These are phyloP conservation scores for Darksidea phi DNA, from an alignment of 495 filamentous ascomycete genomes.

Conservation along the genomic window DNA sequence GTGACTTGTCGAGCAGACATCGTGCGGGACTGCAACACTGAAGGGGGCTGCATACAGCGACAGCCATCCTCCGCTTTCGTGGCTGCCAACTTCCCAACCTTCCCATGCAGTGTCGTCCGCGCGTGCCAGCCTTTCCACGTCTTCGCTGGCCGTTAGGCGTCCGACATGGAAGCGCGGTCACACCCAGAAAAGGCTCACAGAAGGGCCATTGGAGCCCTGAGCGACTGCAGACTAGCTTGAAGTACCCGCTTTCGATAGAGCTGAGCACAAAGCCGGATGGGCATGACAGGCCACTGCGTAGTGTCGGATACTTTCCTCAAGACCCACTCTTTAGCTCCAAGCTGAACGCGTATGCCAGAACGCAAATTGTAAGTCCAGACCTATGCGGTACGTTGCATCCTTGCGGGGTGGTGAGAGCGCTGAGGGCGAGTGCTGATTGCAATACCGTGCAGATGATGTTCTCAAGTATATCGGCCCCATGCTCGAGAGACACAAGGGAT, in stretches of 20 bases:
- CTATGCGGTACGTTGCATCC: conserved; percentile 57
- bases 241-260: not conserved
- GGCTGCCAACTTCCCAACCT: no score
- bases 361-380: conserved; percentile 53
- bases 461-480: conserved; percentile 53
- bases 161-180: no score
- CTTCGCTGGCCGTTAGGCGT: no score
- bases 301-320: not conserved
- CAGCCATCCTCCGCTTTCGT: no score
- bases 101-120: no score
- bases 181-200: not conserved
- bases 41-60: no score
- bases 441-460: conserved; percentile 34
- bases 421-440: conserved; percentile 45
- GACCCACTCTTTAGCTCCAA: not conserved
- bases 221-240: not conserved
- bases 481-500: conserved; percentile 61
- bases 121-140: no score
- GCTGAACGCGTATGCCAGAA: not conserved
- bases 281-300: not conserved
- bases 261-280: not conserved
- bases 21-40: no score
- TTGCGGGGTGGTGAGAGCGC: conserved; percentile 1
- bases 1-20: no score
- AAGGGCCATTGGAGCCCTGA: not conserved